Evolutionary conservation across 495 filamentous ascomycete species (phyloP), one percentile per base, ranked within the genome.

Genomic region (Hypoxylon rickii): DNA sequence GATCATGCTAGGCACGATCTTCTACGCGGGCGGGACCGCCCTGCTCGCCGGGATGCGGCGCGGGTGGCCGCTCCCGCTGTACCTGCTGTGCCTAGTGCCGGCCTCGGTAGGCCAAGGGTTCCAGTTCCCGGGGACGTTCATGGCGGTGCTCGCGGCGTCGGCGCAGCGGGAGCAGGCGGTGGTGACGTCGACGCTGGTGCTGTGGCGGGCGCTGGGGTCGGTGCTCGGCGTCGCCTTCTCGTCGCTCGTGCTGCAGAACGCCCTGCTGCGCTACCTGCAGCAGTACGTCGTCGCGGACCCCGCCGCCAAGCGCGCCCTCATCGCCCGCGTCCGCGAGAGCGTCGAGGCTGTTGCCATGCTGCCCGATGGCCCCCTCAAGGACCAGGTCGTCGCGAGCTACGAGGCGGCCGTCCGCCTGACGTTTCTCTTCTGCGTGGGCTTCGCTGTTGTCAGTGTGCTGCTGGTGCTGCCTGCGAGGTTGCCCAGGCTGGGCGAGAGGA

Each of bases 181-280:
- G 15, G 86, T 87, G 8, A 90, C 86, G 0, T 85, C 79, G 21
- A 90, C 88, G 0, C 63, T 90, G 38, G 80, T 85, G 6, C 70
- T 92, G 12, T 89, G 83, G 79, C 72, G 88, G 13, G 83, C 81
- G 39, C 65, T 91, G 21, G 89, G 88, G 7, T 79, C 75, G 37
- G 87, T 92, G 1, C 76, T 92, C 62, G 89, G 89, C 6, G 82
- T 92, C 20, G 80, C 87, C 3, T 73, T 77, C 21, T 87, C 84
- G 49, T 89, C 86, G 64, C 78, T 90, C 60, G 82, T 92, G 18
- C 76, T 93, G 52, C 89, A 93, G 69, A 92, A 92, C 65, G 75
- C 79, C 2, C 75, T 93, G 22, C 58, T 79, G 17, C 78, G 74
- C 8, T 83, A 84, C 44, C 73, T 93, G 0, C 70, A 83, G 0